Evolutionary conservation across 331 rosid species (phyloP).

Genomic region (Quercus lobata): DNA sequence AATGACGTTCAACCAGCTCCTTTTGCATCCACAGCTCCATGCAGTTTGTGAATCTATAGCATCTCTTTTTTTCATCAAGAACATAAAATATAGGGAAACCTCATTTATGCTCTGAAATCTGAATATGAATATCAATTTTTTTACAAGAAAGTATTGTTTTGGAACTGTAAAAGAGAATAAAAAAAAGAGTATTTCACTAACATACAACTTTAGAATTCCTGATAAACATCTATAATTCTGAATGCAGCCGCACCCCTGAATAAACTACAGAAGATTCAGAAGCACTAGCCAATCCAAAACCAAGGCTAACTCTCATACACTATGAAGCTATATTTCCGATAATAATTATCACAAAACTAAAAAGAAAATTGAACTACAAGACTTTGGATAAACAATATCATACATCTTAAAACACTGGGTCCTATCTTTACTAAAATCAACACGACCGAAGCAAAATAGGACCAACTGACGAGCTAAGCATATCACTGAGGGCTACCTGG

Average conservation of each 20-base stretch:
- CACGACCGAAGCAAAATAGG: slow-evolving; percentile 78
- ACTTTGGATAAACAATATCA: slow-evolving; percentile 43
- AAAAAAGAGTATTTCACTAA: slow-evolving; percentile 4
- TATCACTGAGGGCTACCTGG: slow-evolving; percentile 83
- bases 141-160: slow-evolving; percentile 1
- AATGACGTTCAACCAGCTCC: not conserved
- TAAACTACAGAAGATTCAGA: slow-evolving; percentile 31
- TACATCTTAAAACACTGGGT: slow-evolving; percentile 47
- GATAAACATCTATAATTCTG: slow-evolving; percentile 29
- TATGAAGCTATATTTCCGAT: slow-evolving; percentile 46
- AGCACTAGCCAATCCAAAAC: slow-evolving; percentile 36
- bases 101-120: no score
- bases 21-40: no score
- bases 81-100: no score
- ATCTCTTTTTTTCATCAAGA: not conserved
- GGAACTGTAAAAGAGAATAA: slow-evolving; percentile 1
- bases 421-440: slow-evolving; percentile 43
- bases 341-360: slow-evolving; percentile 19
- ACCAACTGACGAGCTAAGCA: slow-evolving; percentile 85
- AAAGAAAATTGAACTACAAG: slow-evolving; percentile 34
- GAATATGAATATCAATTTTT: not conserved
- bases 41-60: no score
- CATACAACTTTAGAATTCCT: slow-evolving; percentile 45
- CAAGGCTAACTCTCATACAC: slow-evolving; percentile 48
- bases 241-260: slow-evolving; percentile 35